Base-by-base conservation (phyloP, 768 basidiomycete species). In the Termitomyces sp. region DNA sequence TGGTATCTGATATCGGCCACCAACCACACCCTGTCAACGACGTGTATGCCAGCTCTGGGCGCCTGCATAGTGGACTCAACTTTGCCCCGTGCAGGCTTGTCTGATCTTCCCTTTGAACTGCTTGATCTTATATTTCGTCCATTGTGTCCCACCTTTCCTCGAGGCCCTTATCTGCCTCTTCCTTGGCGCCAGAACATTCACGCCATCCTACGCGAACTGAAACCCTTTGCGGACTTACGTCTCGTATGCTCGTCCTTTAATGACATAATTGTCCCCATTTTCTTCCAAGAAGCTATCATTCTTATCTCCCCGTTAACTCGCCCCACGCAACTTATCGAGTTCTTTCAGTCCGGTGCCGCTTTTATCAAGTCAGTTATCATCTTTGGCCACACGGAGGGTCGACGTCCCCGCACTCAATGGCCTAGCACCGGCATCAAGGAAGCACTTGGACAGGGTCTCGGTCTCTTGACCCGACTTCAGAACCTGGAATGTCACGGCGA, bases 401-500 rank as follows among this genome's bases (percentile, higher is more conserved):
- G 44, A 28, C 55, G 49, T 32, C 50, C 50, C 32, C 37, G 50
- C 3, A 55, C 48, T 28, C 48, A 50, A 44, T 55, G 54, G 48
- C 54, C 48, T 14, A 55, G 47, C 32, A 15, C 30, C 26, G 42
- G 42, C n/a, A 44, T 55, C 8, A 55, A 50, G 34, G 48, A 55
- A 42, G 48, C 54, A 44, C 54, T 50, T 15, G 54, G 54, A 15
- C 47, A 50, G 22, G 54, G 48, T 12, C 54, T 55, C n/a, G 54
- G 54, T n/a, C 41, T 55, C n/a, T 38, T 55, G 54, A 50, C 47
- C 22, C n/a, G 34, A 19, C 34, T 55, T n/a, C 10, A 55, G 34
- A 55, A 55, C 17, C 17, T 55, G 34, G 55, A 56, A 15, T 56
- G 55, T 5, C 55, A 56, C n/a, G 49, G 55, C 11, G 55, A 56